Evolutionary conservation across 331 rosid species (phyloP).

Genomic region (Arachis monticola): DNA sequence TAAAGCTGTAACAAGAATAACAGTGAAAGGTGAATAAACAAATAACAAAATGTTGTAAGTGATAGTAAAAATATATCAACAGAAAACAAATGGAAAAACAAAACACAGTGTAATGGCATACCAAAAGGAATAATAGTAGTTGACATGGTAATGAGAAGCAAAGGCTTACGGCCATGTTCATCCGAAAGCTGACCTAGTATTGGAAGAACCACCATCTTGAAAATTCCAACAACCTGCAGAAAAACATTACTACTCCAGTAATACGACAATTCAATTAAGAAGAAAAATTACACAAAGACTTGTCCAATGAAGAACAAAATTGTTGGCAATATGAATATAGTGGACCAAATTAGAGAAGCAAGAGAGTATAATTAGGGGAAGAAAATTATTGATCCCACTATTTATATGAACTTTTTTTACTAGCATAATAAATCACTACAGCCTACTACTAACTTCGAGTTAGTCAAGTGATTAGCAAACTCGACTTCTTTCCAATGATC

Average conservation of each 20-base stretch:
- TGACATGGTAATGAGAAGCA: slow-evolving; percentile 69
- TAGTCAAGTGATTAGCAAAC: too few species aligned
- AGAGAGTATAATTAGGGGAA: not conserved
- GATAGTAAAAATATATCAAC: not conserved
- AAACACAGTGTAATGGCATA: slow-evolving; percentile 26
- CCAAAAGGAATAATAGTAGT: slow-evolving; percentile 72
- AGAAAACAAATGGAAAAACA: not conserved
- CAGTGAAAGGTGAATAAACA: not conserved
- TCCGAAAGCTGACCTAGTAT: slow-evolving; percentile 87
- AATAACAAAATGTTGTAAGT: not conserved
- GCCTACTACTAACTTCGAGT: too few species aligned
- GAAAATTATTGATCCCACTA: not conserved
- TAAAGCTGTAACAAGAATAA: slow-evolving; percentile 51
- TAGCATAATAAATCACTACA: too few species aligned
- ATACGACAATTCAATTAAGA: not conserved
- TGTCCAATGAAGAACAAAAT: not conserved
- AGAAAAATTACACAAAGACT: not conserved
- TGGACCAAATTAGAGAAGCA: not conserved
- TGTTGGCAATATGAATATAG: not conserved
- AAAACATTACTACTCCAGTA: not conserved
- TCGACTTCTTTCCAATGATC: too few species aligned
- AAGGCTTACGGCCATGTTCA: slow-evolving; percentile 80
- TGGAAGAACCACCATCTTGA: slow-evolving; percentile 86
- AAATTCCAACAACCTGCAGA: slow-evolving; percentile 72
- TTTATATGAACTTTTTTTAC: too few species aligned